Evolutionary conservation across 345 rosid genomes (phyloP).

Genomic region (Moricandia moricandioides): DNA sequence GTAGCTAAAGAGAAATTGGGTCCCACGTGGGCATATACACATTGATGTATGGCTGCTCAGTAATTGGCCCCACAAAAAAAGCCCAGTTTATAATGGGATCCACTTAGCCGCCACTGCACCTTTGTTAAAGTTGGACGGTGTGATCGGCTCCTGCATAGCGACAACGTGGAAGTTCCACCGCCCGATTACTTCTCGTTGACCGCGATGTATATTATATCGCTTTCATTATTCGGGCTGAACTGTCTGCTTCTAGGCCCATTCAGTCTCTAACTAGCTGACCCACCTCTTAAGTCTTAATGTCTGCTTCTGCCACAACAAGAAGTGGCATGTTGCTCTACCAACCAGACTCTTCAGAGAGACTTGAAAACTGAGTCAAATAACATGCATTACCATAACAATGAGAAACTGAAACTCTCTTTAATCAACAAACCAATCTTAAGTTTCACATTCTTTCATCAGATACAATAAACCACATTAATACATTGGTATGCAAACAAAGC

Average conservation of each 20-base stretch:
- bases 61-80: slow-evolving; percentile 30
- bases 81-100: slow-evolving; percentile 32
- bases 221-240: too few species aligned
- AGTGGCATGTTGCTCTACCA: too few species aligned
- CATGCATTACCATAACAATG: background rate
- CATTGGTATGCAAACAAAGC: slow-evolving; percentile 28
- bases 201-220: background rate
- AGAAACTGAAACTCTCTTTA: background rate
- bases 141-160: background rate
- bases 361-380: background rate
- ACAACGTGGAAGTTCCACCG: slow-evolving; percentile 25
- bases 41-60: slow-evolving; percentile 25
- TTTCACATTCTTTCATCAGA: slow-evolving; percentile 26
- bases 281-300: too few species aligned
- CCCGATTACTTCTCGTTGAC: slow-evolving; percentile 14
- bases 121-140: slow-evolving; percentile 33
- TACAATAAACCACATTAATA: slow-evolving; percentile 37
- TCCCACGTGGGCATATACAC: slow-evolving; percentile 17
- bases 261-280: too few species aligned
- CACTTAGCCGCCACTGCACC: slow-evolving; percentile 32
- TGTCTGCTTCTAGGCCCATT: too few species aligned
- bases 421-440: background rate
- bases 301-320: too few species aligned
- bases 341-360: too few species aligned
- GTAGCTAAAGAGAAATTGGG: slow-evolving; percentile 5